These are phyloP conservation scores for Yamadazyma tumulicola DNA, from an alignment of 805 yeast genomes.

Conservation along the genomic window DNA sequence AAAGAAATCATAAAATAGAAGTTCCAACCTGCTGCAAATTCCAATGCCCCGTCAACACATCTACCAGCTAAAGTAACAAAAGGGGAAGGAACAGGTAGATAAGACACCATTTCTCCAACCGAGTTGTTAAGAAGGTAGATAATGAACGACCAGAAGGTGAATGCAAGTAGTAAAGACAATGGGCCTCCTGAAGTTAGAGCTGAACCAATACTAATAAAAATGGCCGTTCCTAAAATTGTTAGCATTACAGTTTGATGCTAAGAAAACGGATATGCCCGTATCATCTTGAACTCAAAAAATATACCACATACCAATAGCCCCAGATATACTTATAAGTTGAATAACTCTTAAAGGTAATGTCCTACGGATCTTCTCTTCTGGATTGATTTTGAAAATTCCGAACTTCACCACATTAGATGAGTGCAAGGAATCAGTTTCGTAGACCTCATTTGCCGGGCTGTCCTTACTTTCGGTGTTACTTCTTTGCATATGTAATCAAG, in stretches of 20 bases:
- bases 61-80: conserved; percentile 38
- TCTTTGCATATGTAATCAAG: no score
- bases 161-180: conserved; percentile 29
- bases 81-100: conserved; percentile 33
- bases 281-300: no score
- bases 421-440: not conserved
- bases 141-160: conserved; percentile 29
- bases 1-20: conserved; percentile 42
- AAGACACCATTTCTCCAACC: conserved; percentile 37
- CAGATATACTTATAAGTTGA: conserved; percentile 16
- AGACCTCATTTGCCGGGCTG: no score
- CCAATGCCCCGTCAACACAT: conserved; percentile 35
- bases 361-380: conserved; percentile 9
- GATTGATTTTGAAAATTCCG: conserved; percentile 3
- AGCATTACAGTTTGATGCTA: no score
- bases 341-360: conserved; percentile 7
- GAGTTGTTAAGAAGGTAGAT: conserved; percentile 31
- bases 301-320: conserved; percentile 25
- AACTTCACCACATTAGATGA: not conserved
- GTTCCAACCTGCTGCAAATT: conserved; percentile 29
- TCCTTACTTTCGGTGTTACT: no score
- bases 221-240: no score
- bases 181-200: conserved; percentile 30
- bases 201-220: conserved; percentile 32
- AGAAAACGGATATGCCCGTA: no score